Percentiles rank a stretch among this genome's conserved stretches.
phyloP scores from a whole-genome alignment of 139 green algal species.

The Coelastrella sp. region DNA sequence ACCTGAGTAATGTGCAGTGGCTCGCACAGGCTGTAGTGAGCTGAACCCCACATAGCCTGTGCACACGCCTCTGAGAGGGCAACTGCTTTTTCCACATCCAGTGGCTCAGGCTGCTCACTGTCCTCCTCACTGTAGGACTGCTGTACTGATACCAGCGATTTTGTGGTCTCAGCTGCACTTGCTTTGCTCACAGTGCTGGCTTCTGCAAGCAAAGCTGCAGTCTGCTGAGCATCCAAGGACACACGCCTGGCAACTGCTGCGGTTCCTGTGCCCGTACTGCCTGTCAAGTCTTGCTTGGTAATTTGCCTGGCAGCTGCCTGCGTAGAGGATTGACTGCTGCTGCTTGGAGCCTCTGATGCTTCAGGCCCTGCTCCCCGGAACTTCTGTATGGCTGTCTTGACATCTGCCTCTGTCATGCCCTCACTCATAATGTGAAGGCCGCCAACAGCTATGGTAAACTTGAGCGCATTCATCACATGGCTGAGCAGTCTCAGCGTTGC shows the following conservation, averaged over 20 bases:
- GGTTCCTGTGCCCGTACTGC: neutral
- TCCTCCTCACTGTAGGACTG: slow-evolving; percentile 30
- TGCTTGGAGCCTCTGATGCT: no score
- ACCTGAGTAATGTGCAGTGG: slow-evolving; percentile 46
- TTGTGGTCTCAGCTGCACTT: neutral
- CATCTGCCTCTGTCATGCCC: slow-evolving; percentile 31
- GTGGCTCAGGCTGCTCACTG: slow-evolving; percentile 32
- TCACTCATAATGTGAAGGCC: slow-evolving; percentile 22
- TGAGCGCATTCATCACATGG: slow-evolving; percentile 33
- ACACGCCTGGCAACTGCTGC: neutral
- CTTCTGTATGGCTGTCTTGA: slow-evolving; percentile 18
- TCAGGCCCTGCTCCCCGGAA: neutral
- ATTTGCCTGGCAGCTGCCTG: slow-evolving; percentile 1
- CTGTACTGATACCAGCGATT: slow-evolving; percentile 7
- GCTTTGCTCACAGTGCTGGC: neutral
- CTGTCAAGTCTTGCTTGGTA: neutral
- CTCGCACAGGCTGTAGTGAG: slow-evolving; percentile 71
- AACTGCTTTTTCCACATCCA: slow-evolving; percentile 68
- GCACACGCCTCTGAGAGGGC: slow-evolving; percentile 70
- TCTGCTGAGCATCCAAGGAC: slow-evolving; percentile 13
- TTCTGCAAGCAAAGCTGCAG: slow-evolving; percentile 19
- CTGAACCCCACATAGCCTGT: slow-evolving; percentile 77
- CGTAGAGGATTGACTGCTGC: no score
- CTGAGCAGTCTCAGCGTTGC: slow-evolving; percentile 37
- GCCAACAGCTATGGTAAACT: slow-evolving; percentile 15